phyloP scores from a whole-genome alignment of 1,284 basidiomycete genomes.

The Puccinia coronata region DNA sequence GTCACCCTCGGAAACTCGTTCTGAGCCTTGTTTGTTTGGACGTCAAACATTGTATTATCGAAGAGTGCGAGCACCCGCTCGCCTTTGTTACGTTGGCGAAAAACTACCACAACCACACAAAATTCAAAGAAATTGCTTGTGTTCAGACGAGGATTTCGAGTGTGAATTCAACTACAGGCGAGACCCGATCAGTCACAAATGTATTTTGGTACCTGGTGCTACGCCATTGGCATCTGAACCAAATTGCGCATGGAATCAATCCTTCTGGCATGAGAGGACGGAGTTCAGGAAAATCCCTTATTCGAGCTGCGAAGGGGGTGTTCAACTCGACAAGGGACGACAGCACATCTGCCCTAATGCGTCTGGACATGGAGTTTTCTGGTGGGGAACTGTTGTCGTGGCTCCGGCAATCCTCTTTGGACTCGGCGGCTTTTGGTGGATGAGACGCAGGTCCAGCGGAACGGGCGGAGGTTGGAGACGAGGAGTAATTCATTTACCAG shows the following conservation, averaged over 20 bases:
- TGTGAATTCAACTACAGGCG: constrained; percentile 89
- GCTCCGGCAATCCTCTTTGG: constrained; percentile 74
- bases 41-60: constrained; percentile 85
- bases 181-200: constrained; percentile 67
- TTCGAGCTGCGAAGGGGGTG: constrained; percentile 77
- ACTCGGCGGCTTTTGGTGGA: constrained; percentile 76
- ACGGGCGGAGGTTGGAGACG: constrained; percentile 14
- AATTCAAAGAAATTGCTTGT: constrained; percentile 72
- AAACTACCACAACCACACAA: constrained; percentile 64
- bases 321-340: constrained; percentile 70
- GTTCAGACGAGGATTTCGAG: constrained; percentile 77
- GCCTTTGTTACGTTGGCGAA: constrained; percentile 73
- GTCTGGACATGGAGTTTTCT: constrained; percentile 69
- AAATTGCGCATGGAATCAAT: constrained; percentile 48
- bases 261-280: constrained; percentile 85
- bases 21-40: constrained; percentile 79
- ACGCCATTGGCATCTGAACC: constrained; percentile 62
- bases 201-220: constrained; percentile 73
- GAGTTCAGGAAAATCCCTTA: constrained; percentile 83
- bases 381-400: constrained; percentile 77
- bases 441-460: constrained; percentile 56
- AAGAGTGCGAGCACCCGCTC: constrained; percentile 71
- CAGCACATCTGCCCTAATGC: constrained; percentile 74
- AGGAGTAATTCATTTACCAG: constrained; percentile 37
- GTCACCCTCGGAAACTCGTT: constrained; percentile 81